Conservation (phyloP, 2,329 filamentous ascomycete species). For the Daldinia eschscholtzii region DNA sequence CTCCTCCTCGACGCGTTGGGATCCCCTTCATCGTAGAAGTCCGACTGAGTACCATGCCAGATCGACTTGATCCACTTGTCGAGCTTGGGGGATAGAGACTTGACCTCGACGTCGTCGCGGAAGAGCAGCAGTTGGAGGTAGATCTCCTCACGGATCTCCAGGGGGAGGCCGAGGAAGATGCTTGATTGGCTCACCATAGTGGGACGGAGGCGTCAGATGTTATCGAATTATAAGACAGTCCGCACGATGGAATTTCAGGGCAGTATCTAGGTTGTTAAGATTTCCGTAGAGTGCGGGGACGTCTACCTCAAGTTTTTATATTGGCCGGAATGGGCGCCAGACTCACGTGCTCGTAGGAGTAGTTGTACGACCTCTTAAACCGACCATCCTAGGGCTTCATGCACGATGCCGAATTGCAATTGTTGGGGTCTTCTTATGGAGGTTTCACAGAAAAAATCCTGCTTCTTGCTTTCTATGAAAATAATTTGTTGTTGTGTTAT, state of each 20-base stretch:
- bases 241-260: not conserved
- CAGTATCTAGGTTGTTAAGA: not conserved
- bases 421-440: not conserved
- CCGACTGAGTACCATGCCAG: not conserved
- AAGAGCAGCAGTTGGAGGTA: conserved; percentile 9
- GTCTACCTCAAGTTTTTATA: conserved; percentile 6
- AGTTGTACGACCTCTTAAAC: conserved; percentile 12
- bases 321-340: conserved; percentile 12
- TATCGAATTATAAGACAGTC: conserved; percentile 2
- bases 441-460: not conserved
- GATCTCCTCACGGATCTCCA: conserved; percentile 18
- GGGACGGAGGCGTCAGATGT: conserved; percentile 6
- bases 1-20: not conserved
- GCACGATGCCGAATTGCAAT: conserved; percentile 3
- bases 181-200: conserved; percentile 5
- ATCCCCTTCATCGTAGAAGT: not conserved
- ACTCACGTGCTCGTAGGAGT: conserved; percentile 7
- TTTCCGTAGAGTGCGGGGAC: conserved; percentile 8
- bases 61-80: conserved; percentile 1
- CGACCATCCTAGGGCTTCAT: not conserved
- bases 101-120: conserved; percentile 11
- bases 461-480: not conserved
- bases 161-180: conserved; percentile 11
- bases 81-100: not conserved
- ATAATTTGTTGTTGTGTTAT: not conserved